Evolutionary conservation across 176 grass and related monocot genomes (phyloP), one percentile per base, ranked within the genome.

Genomic region (Tillandsia fasciculata): DNA sequence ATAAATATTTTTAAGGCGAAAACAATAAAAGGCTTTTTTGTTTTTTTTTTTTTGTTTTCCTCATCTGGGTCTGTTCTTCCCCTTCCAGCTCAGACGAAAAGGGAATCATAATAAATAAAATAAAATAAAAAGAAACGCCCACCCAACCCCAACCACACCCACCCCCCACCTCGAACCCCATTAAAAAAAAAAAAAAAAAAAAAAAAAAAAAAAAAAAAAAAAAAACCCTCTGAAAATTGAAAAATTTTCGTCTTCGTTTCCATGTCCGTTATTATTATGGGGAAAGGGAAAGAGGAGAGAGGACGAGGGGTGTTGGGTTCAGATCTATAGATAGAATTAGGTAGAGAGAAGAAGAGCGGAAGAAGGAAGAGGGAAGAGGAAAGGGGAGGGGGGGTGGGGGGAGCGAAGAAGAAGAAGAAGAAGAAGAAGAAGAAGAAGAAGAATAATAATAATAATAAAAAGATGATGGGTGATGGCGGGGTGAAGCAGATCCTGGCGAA

Each of bases 401-500:
- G 26, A 12, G 13, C 15, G 63, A 53, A 70, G 66, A 58, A 24
- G 24, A 23, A 64, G 33, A 51, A 74, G 15, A 24, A 11, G 10
- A 8, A 14, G 5, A 22, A 70, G 66, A 58, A 24, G 24, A 23
- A 64, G 33, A 51, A 74, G 15, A 24, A 11, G 3, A 8, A 14
- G 1, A 22, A 20, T 20, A 20, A 20, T 20, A 20, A 20, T 20
- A 20, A 20, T 20, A 20, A 20, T 20, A 20, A 8, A 10, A 76
- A 76, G 50, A 77, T 77, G 77, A 97, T 90, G 89, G 86, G 83
- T 67, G 86, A 85, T 71, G 79, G 65, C 14, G 74, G 75, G 17
- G 65, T 90, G 9, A 85, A 87, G 84, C 79, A 79, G 65, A 92
- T 79, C 72, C 78, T 97, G 27, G 86, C 93, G 53, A 91, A 72